Evolutionary conservation across 2,329 filamentous ascomycete species (phyloP).

Genomic region (Ploettnerulaceae sp.): DNA sequence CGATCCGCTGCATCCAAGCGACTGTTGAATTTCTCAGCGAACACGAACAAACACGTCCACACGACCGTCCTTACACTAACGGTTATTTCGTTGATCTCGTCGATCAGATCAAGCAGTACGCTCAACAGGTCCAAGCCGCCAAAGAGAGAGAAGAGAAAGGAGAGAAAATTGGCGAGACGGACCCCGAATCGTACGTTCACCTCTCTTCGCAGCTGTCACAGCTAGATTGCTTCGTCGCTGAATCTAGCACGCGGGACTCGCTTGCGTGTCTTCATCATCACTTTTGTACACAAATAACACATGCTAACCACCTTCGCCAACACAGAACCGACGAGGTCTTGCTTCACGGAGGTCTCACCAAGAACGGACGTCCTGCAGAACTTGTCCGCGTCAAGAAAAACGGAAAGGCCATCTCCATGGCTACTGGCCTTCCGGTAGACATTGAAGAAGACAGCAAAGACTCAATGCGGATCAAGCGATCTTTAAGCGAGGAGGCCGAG

Average conservation of each 20-base stretch:
- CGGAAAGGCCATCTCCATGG: constrained; percentile 74
- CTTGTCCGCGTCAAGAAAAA: constrained; percentile 77
- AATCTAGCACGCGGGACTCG: constrained; percentile 7
- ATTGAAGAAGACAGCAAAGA: constrained; percentile 43
- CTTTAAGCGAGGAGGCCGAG: constrained; percentile 62
- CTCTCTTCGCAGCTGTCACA: constrained; percentile 1
- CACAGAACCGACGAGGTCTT: constrained; percentile 66
- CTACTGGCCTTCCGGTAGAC: constrained; percentile 63
- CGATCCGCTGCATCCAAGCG: constrained; percentile 83
- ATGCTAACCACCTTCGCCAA: constrained; percentile 27
- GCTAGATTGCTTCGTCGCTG: background rate
- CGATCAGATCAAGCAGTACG: constrained; percentile 89
- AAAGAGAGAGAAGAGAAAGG: constrained; percentile 61
- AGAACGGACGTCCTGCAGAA: constrained; percentile 78
- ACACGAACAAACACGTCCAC: constrained; percentile 76
- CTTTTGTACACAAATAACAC: constrained; percentile 9
- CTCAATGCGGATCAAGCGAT: constrained; percentile 57
- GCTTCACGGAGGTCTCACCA: constrained; percentile 73
- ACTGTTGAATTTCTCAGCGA: constrained; percentile 83
- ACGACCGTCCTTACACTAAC: constrained; percentile 88
- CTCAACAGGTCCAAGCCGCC: constrained; percentile 71
- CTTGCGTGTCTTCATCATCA: background rate
- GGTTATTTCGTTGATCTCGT: constrained; percentile 96
- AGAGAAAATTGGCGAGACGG: constrained; percentile 49
- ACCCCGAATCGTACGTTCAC: constrained; percentile 51